These are phyloP conservation scores for Candida sojae DNA, from an alignment of 1,139 yeast genomes.

Conservation along the genomic window DNA sequence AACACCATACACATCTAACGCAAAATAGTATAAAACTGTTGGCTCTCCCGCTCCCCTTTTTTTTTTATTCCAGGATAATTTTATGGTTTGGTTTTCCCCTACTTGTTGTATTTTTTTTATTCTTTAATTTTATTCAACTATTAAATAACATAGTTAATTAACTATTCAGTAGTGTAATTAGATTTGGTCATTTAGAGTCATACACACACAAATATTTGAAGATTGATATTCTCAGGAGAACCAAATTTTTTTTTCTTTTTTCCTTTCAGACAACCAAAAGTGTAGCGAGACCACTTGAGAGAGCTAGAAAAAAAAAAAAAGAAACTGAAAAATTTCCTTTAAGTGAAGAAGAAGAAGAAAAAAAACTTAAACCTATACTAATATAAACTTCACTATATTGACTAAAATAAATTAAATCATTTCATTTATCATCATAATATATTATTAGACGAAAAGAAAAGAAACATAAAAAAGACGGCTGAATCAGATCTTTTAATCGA, in stretches of 20 bases:
- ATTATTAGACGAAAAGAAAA: background rate
- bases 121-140: background rate
- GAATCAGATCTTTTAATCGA: background rate
- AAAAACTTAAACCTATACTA: background rate
- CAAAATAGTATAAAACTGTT: background rate
- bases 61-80: background rate
- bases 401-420: background rate
- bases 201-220: too few species aligned
- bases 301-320: background rate
- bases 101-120: background rate
- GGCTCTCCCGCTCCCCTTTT: background rate
- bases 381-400: background rate
- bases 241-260: too few species aligned
- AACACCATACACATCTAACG: background rate
- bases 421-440: background rate
- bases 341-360: background rate
- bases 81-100: background rate
- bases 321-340: background rate
- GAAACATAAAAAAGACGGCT: background rate
- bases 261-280: background rate
- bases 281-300: too few species aligned
- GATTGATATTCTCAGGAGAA: too few species aligned
- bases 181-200: too few species aligned
- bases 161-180: too few species aligned
- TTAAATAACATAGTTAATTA: too few species aligned